A percentile compares a stretch with the other conserved stretches of the same genome.
Conservation (phyloP, 2,329 filamentous ascomycete genomes). For the Beauveria brongniartii region DNA sequence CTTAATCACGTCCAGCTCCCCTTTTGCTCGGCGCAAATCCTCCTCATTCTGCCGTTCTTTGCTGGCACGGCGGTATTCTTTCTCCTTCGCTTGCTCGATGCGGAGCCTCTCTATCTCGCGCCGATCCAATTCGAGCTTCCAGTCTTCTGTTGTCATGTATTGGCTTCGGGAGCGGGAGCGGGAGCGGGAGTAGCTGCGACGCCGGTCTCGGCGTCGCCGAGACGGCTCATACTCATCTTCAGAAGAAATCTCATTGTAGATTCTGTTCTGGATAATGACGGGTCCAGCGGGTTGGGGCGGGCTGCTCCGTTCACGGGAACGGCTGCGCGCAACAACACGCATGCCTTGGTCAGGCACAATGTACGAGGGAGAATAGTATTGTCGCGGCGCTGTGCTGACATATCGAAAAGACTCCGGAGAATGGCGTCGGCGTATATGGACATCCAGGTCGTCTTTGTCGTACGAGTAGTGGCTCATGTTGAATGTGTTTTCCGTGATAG, state of each 20-base stretch:
- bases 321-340: slow-evolving; percentile 33
- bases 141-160: slow-evolving; percentile 36
- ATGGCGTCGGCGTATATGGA: slow-evolving; percentile 38
- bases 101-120: slow-evolving; percentile 38
- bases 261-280: slow-evolving; percentile 51
- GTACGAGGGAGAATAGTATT: slow-evolving; percentile 32
- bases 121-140: slow-evolving; percentile 30
- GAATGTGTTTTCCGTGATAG: background rate
- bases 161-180: slow-evolving; percentile 26
- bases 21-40: slow-evolving; percentile 41
- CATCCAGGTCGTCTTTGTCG: slow-evolving; percentile 48
- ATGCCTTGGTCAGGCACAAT: slow-evolving; percentile 39
- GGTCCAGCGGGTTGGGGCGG: slow-evolving; percentile 22
- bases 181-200: slow-evolving; percentile 25
- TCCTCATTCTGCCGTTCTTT: slow-evolving; percentile 37
- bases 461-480: slow-evolving; percentile 36
- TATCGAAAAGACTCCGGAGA: slow-evolving; percentile 37
- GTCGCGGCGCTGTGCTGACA: slow-evolving; percentile 33
- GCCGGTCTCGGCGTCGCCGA: slow-evolving; percentile 20
- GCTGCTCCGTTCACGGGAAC: slow-evolving; percentile 28
- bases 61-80: slow-evolving; percentile 27
- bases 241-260: slow-evolving; percentile 41
- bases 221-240: slow-evolving; percentile 31
- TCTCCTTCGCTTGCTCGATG: slow-evolving; percentile 31
- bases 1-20: slow-evolving; percentile 40